phyloP scores from a whole-genome alignment of 768 basidiomycete species.

The Pleurotus salmoneostramineus region DNA sequence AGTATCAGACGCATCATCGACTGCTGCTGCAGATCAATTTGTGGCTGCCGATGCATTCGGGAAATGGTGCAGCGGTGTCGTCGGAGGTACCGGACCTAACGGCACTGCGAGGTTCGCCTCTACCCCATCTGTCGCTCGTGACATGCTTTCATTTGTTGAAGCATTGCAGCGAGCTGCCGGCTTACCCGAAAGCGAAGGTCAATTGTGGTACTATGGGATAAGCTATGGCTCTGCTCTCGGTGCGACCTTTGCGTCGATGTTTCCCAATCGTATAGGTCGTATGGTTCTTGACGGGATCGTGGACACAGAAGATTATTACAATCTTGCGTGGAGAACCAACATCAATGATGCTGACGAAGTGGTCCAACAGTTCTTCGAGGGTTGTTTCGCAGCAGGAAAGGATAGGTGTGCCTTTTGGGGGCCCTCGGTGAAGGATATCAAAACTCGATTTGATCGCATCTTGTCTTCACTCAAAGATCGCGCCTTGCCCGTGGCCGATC shows the following conservation, averaged over 20 bases:
- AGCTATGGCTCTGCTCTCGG: slow-evolving; percentile 24
- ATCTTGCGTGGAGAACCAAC: slow-evolving; percentile 11
- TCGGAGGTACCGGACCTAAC: not conserved
- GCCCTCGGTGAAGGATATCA: slow-evolving; percentile 12
- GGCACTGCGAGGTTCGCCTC: not conserved
- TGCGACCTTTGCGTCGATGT: slow-evolving; percentile 26
- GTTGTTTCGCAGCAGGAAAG: slow-evolving; percentile 16
- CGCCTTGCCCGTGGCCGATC: slow-evolving; percentile 14
- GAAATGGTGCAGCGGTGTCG: not conserved
- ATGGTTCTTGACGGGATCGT: slow-evolving; percentile 26
- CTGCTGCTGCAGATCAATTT: not conserved
- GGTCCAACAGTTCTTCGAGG: slow-evolving; percentile 16
- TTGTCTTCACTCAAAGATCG: slow-evolving; percentile 9
- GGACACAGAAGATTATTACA: slow-evolving; percentile 20
- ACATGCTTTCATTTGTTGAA: not conserved
- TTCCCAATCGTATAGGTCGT: slow-evolving; percentile 30
- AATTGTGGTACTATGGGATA: slow-evolving; percentile 10
- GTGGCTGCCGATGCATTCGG: not conserved
- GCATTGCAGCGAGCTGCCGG: not conserved
- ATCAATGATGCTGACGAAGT: slow-evolving; percentile 16
- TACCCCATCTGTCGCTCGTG: not conserved
- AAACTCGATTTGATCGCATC: slow-evolving; percentile 12
- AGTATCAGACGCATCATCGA: not conserved
- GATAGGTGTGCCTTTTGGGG: slow-evolving; percentile 18
- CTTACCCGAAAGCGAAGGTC: not conserved